phyloP scores from a whole-genome alignment of 768 basidiomycete genomes.

The Lactarius psammicola region DNA sequence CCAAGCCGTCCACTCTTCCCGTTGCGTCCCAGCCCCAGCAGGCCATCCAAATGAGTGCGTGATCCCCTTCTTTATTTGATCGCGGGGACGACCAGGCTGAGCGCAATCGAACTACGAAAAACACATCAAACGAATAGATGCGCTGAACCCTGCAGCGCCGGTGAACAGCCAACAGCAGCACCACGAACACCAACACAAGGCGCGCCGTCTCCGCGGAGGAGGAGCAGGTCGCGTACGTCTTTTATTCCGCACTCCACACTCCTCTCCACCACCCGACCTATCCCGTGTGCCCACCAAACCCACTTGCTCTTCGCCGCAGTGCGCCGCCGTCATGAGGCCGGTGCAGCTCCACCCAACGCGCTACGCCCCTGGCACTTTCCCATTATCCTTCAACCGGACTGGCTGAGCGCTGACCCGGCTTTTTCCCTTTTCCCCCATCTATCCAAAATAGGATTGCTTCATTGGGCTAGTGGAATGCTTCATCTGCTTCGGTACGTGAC shows the following conservation, averaged over 20 bases:
- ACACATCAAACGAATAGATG: slow-evolving; percentile 43
- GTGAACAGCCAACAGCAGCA: slow-evolving; percentile 35
- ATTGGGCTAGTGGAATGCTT: slow-evolving; percentile 61
- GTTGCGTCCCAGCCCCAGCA: slow-evolving; percentile 58
- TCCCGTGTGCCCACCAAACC: background rate
- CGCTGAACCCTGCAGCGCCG: slow-evolving; percentile 46
- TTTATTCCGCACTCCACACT: background rate
- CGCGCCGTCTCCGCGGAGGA: slow-evolving; percentile 65
- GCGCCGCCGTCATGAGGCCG: background rate
- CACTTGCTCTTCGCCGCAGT: background rate
- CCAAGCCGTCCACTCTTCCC: slow-evolving; percentile 33
- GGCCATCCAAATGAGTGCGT: slow-evolving; percentile 62
- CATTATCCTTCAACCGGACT: background rate
- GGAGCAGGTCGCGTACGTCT: slow-evolving; percentile 46
- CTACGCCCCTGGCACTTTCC: background rate
- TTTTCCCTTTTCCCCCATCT: background rate
- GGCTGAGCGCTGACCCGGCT: slow-evolving; percentile 8
- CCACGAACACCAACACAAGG: slow-evolving; percentile 43
- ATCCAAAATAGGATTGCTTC: slow-evolving; percentile 57
- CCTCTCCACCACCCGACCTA: background rate
- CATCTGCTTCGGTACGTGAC: slow-evolving; percentile 60
- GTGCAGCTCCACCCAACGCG: background rate
- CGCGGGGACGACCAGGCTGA: background rate
- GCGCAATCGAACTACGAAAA: background rate
- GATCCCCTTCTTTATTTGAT: background rate